Conservation (phyloP, 2,329 filamentous ascomycete genomes). For the Cordyceps javanica region DNA sequence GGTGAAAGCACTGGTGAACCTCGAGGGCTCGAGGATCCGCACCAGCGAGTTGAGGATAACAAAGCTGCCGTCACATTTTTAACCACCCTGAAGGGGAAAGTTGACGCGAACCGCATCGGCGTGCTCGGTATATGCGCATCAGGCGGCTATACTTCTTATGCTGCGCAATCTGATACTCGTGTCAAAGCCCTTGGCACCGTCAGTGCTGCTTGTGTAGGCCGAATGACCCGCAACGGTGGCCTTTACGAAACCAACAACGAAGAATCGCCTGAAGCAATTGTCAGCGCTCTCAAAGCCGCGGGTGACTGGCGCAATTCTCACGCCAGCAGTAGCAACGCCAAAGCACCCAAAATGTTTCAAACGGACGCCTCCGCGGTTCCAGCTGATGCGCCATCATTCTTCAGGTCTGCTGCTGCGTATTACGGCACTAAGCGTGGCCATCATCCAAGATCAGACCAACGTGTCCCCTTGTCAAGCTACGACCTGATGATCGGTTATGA, state of each 20-base stretch:
- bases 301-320: slow-evolving; percentile 8
- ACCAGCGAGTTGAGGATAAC: slow-evolving; percentile 29
- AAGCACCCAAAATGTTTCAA: neutral
- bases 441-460: neutral
- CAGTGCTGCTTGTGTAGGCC: slow-evolving; percentile 24
- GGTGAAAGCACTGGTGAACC: slow-evolving; percentile 30
- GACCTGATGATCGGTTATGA: neutral
- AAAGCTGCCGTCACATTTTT: slow-evolving; percentile 30
- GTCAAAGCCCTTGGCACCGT: slow-evolving; percentile 31
- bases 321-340: neutral
- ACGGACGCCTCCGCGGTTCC: slow-evolving; percentile 1
- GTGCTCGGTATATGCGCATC: slow-evolving; percentile 33
- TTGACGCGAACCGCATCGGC: slow-evolving; percentile 28
- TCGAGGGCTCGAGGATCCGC: slow-evolving; percentile 30
- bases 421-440: slow-evolving; percentile 11
- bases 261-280: neutral
- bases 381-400: slow-evolving; percentile 6
- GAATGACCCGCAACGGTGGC: slow-evolving; percentile 19
- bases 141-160: slow-evolving; percentile 29
- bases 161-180: slow-evolving; percentile 29
- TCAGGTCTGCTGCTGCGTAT: slow-evolving; percentile 8
- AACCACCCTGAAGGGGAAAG: slow-evolving; percentile 16
- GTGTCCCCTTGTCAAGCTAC: neutral
- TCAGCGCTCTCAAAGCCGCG: slow-evolving; percentile 8
- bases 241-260: slow-evolving; percentile 9